Percentiles rank a stretch among this genome's conserved stretches.
Evolutionary conservation across 768 basidiomycete genomes (phyloP).

Genomic region (Lactifluus echinatus): DNA sequence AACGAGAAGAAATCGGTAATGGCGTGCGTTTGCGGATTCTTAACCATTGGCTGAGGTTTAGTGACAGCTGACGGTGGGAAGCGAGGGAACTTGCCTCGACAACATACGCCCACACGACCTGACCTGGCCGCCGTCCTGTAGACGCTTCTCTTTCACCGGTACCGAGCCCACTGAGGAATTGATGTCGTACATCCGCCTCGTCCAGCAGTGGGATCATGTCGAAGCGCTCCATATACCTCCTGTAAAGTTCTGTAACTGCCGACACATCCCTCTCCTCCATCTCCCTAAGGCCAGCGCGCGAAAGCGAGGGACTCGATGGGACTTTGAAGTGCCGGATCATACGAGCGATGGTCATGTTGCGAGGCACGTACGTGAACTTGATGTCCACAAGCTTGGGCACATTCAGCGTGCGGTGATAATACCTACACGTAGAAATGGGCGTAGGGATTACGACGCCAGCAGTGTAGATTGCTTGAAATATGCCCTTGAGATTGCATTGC

Average conservation of each 20-base stretch:
- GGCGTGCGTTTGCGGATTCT: constrained; percentile 75
- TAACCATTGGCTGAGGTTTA: constrained; percentile 3
- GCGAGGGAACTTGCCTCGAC: constrained; percentile 60
- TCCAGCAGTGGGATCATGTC: constrained; percentile 70
- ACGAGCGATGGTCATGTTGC: constrained; percentile 83
- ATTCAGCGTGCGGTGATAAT: constrained; percentile 88
- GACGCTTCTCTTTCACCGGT: constrained; percentile 39
- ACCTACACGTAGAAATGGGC: constrained; percentile 84
- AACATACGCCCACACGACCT: constrained; percentile 95
- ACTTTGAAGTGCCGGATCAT: constrained; percentile 74
- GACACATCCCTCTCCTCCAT: constrained; percentile 76
- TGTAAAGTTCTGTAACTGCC: constrained; percentile 60
- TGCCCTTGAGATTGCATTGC: constrained; percentile 77
- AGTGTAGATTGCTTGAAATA: constrained; percentile 98
- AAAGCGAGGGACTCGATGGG: constrained; percentile 38
- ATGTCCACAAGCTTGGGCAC: constrained; percentile 87
- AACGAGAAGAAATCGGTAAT: constrained; percentile 97
- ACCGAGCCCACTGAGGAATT: constrained; percentile 81
- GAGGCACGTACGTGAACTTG: constrained; percentile 80
- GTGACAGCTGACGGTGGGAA: neutral
- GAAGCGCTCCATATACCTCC: constrained; percentile 77
- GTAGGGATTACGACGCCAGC: constrained; percentile 91
- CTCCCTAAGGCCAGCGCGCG: constrained; percentile 63
- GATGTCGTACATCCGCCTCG: constrained; percentile 75
- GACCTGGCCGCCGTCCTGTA: constrained; percentile 51